These are phyloP conservation scores for Cyberlindnera saturnus DNA, from an alignment of 805 yeast genomes.

Conservation along the genomic window DNA sequence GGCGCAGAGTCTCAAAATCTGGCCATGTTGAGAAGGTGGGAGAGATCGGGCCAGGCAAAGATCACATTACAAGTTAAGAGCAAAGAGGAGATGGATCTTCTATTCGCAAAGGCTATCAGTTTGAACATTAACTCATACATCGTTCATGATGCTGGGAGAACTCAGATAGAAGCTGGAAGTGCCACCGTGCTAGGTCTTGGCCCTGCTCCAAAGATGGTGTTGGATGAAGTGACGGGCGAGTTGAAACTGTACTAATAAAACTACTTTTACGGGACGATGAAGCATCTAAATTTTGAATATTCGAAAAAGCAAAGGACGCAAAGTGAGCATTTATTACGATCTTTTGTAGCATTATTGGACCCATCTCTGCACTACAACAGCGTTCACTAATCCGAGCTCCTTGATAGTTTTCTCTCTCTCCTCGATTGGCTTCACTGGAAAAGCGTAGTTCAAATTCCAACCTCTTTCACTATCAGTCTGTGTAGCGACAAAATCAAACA, in stretches of 20 bases:
- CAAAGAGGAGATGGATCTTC: conserved; percentile 62
- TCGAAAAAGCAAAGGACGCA: background rate
- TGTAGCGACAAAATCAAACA: conserved; percentile 62
- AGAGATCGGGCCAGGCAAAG: conserved; percentile 83
- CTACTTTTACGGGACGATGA: background rate
- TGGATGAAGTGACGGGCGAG: conserved; percentile 78
- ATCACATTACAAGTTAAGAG: conserved; percentile 73
- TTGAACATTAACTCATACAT: conserved; percentile 72
- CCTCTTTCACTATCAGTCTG: conserved; percentile 34
- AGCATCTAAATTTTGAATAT: background rate
- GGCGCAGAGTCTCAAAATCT: conserved; percentile 52
- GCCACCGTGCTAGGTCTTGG: conserved; percentile 97
- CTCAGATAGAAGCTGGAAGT: conserved; percentile 93
- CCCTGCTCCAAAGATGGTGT: conserved; percentile 81
- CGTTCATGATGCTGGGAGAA: conserved; percentile 95
- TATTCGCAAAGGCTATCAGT: conserved; percentile 77
- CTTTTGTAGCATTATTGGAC: conserved; percentile 7
- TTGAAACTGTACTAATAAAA: conserved; percentile 57
- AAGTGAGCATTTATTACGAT: background rate
- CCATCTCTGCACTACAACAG: conserved; percentile 93
- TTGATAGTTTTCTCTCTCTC: conserved; percentile 51
- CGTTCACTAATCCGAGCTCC: conserved; percentile 70
- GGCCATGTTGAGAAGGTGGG: conserved; percentile 69
- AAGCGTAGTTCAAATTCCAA: conserved; percentile 69
- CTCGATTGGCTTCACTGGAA: conserved; percentile 72